Percentiles rank a stretch among this genome's conserved stretches.
These are phyloP conservation scores for Bromus sterilis DNA, from an alignment of 176 grass and related monocot species.

Conservation along the genomic window DNA sequence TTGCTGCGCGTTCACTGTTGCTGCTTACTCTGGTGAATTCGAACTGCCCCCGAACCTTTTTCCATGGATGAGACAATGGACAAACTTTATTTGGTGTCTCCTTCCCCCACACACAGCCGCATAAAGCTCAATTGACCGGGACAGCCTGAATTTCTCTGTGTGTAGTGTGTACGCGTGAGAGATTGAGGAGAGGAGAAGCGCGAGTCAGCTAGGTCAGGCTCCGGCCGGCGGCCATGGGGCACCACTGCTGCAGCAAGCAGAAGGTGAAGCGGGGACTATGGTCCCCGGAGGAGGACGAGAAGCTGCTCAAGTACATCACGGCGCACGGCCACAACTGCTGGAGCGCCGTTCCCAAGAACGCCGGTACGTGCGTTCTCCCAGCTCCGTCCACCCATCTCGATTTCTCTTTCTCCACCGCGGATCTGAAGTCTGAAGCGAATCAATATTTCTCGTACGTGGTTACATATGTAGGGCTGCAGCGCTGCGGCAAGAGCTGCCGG, in stretches of 20 bases:
- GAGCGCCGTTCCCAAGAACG: conserved; percentile 94
- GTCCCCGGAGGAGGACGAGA: conserved; percentile 99
- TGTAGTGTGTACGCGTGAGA: conserved; percentile 6
- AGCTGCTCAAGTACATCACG: conserved; percentile 76
- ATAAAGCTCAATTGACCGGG: conserved; percentile 39
- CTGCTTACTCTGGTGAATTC: conserved; percentile 10
- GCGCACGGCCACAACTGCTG: conserved; percentile 91
- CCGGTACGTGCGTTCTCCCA: conserved; percentile 27
- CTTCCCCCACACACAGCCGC: conserved; percentile 13
- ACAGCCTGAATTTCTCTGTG: neutral
- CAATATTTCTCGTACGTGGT: neutral
- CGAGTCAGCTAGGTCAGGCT: neutral
- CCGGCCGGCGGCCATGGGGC: conserved; percentile 51
- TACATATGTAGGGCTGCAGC: conserved; percentile 85
- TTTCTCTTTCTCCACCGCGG: neutral
- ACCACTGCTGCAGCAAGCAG: conserved; percentile 98
- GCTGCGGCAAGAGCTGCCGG: conserved; percentile 99
- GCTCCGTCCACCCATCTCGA: neutral
- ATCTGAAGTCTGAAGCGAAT: neutral
- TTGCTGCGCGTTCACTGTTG: neutral
- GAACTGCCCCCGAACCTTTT: conserved; percentile 21
- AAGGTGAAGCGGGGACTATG: conserved; percentile 98
- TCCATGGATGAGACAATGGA: neutral
- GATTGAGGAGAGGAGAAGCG: neutral
- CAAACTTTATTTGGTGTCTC: conserved; percentile 37